A percentile compares a stretch with the other conserved stretches of the same genome.
These are phyloP conservation scores for Cystobasidium sp. DNA, from an alignment of 1,284 basidiomycete species.

Conservation along the genomic window DNA sequence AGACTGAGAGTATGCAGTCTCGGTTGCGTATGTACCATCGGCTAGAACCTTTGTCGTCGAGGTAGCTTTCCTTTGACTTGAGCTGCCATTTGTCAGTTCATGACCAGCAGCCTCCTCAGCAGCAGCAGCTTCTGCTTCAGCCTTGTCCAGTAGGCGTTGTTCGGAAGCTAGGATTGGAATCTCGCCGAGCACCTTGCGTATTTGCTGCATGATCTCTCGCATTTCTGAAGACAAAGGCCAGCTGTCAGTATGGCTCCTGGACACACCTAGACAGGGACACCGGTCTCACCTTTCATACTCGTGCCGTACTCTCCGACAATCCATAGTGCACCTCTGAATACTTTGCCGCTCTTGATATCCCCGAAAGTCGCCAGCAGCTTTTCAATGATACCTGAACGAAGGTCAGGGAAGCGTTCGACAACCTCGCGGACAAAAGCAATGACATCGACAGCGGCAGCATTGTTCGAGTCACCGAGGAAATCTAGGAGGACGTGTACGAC, in stretches of 20 bases:
- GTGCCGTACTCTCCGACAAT: conserved; percentile 95
- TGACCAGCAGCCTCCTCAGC: conserved; percentile 57
- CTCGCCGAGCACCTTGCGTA: conserved; percentile 89
- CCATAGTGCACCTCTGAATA: conserved; percentile 96
- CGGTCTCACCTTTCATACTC: conserved; percentile 57
- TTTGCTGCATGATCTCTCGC: conserved; percentile 73
- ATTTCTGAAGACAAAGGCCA: conserved; percentile 62
- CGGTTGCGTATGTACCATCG: conserved; percentile 97
- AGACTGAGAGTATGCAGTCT: conserved; percentile 81
- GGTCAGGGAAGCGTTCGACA: conserved; percentile 93
- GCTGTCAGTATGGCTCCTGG: neutral
- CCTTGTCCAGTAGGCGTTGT: conserved; percentile 73
- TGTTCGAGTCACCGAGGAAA: conserved; percentile 94
- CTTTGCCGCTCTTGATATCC: conserved; percentile 96
- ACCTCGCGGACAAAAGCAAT: conserved; percentile 96
- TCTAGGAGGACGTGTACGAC: conserved; percentile 98
- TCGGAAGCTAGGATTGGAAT: conserved; percentile 93
- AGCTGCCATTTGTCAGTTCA: conserved; percentile 52
- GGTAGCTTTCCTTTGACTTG: conserved; percentile 55
- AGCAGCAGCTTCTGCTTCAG: conserved; percentile 64
- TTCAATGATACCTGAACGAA: conserved; percentile 82
- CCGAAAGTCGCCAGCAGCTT: conserved; percentile 82
- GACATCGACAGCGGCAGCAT: conserved; percentile 92
- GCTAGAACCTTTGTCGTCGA: conserved; percentile 73
- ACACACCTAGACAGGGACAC: neutral